Evolutionary conservation across 352 stramenopile species (phyloP), one percentile per base, ranked within the genome.

Genomic region (Hyaloperonospora arabidopsidis): DNA sequence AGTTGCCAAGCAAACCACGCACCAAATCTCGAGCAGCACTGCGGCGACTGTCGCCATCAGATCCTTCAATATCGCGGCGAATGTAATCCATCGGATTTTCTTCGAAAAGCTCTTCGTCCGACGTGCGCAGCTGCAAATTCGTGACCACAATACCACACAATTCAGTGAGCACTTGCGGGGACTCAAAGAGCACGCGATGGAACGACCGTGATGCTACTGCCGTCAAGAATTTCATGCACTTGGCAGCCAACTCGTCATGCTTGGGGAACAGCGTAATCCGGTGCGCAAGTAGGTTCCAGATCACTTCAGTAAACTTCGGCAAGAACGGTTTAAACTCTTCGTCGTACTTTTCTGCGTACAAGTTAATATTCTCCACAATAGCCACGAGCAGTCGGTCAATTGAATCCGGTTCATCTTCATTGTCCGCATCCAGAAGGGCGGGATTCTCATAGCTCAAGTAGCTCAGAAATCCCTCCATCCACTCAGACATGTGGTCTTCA

Each of bases 1-100:
- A 98, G 36, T 97, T 92, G 32, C 89, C 78, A 49, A 97, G 96
- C 54, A 99, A 90, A 35, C 86, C 93, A 23, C 91, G 76, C 10
- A 99, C 71, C 14, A 99, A 77, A 43, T 99, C 96, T 34, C 93
- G 89, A 44, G 91, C 96, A 39, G 92, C 93, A 46, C 95, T 94
- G 17, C 97, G 84, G 29, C 97, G 79, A 34, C 95, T 98, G 59
- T 99, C 96, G 12, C 81, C 94, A 72, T 99, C 96, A 8, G 80
- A 96, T 17, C 93, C 95, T 85, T 99, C 97, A 66, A 99, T 97
- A 65, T 99, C 97, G 1, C 86, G 87, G 21, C 96, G 78, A 62
- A 99, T 98, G 73, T 97, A 99, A 52, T 99, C 96, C 57, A 96
- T 89, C 6, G 95, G 95, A 67, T 99, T 97, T 66, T 99, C 96